These are phyloP conservation scores for Colletotrichum australisinense DNA, from an alignment of 2,329 filamentous ascomycete genomes.

Conservation along the genomic window DNA sequence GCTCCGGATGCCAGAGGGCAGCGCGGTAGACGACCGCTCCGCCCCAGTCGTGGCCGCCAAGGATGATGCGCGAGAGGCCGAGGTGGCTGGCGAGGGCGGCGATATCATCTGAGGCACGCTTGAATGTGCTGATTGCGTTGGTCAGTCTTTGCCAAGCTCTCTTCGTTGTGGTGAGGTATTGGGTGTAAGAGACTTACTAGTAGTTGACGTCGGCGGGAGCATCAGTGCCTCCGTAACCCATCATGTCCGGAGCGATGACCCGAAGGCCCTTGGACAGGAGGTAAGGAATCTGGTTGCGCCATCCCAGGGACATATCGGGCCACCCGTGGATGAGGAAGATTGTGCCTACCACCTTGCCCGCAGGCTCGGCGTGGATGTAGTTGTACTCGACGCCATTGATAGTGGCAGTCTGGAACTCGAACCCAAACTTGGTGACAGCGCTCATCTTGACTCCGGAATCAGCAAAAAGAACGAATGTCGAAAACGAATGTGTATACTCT, in stretches of 20 bases:
- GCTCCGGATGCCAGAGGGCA: slow-evolving; percentile 74
- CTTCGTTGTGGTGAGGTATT: too few relatives aligned
- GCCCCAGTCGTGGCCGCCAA: slow-evolving; percentile 90
- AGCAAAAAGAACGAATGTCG: not conserved
- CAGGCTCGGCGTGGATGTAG: slow-evolving; percentile 62
- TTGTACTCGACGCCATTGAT: slow-evolving; percentile 69
- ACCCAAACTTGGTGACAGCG: not conserved
- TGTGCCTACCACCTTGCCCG: slow-evolving; percentile 48
- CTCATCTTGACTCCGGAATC: not conserved
- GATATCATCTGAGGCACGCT: slow-evolving; percentile 77
- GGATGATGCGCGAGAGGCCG: slow-evolving; percentile 65
- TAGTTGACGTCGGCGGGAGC: slow-evolving; percentile 58
- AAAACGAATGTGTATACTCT: not conserved
- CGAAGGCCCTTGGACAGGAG: slow-evolving; percentile 74
- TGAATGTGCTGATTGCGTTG: slow-evolving; percentile 70
- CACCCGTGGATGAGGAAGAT: slow-evolving; percentile 71
- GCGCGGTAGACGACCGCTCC: slow-evolving; percentile 77
- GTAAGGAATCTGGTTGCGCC: slow-evolving; percentile 83
- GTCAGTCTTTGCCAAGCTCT: slow-evolving; percentile 37
- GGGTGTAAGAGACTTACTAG: slow-evolving; percentile 9
- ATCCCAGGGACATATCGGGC: slow-evolving; percentile 79
- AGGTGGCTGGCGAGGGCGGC: slow-evolving; percentile 70
- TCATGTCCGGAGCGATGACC: slow-evolving; percentile 81
- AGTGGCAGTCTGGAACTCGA: slow-evolving; percentile 22
- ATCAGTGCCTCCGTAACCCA: slow-evolving; percentile 80